These are phyloP conservation scores for Penicillium sp. DNA, from an alignment of 2,329 filamentous ascomycete species.

Conservation along the genomic window DNA sequence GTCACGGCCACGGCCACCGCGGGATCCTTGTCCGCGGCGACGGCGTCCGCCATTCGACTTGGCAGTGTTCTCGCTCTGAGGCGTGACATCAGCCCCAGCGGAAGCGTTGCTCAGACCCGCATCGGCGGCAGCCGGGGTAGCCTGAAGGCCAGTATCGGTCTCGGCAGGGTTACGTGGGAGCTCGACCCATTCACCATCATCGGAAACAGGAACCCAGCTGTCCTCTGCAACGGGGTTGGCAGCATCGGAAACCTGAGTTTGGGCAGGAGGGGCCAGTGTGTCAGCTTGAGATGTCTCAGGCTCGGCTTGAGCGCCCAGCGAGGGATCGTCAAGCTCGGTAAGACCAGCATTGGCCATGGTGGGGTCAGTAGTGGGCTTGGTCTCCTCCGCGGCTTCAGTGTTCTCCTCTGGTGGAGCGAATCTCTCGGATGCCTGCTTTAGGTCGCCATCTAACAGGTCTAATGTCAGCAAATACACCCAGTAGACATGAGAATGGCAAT, in stretches of 20 bases:
- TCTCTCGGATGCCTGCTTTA: conserved; percentile 50
- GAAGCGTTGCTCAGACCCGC: conserved; percentile 57
- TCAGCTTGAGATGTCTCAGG: conserved; percentile 20
- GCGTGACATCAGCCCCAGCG: conserved; percentile 49
- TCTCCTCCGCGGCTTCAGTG: conserved; percentile 40
- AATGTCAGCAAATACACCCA: conserved; percentile 8
- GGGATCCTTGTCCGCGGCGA: conserved; percentile 15
- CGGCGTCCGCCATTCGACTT: conserved; percentile 35
- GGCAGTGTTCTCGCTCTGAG: conserved; percentile 37
- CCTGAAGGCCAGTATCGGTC: conserved; percentile 63
- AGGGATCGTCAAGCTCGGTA: conserved; percentile 54
- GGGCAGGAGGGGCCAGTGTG: conserved; percentile 33
- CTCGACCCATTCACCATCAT: conserved; percentile 68
- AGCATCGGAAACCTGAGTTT: conserved; percentile 42
- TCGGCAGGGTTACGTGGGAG: conserved; percentile 69
- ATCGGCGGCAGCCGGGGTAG: conserved; percentile 61
- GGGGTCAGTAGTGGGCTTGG: conserved; percentile 50
- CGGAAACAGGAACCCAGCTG: conserved; percentile 50
- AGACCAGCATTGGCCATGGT: conserved; percentile 58
- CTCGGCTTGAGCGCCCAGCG: conserved; percentile 55
- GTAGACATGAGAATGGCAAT: background rate
- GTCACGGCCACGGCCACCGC: conserved; percentile 37
- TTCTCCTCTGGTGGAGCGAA: conserved; percentile 34
- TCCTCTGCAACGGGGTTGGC: conserved; percentile 49
- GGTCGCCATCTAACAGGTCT: conserved; percentile 46